These are phyloP conservation scores for Wallacemonas sp. DNA, from an alignment of 208 protist genomes.

Conservation along the genomic window DNA sequence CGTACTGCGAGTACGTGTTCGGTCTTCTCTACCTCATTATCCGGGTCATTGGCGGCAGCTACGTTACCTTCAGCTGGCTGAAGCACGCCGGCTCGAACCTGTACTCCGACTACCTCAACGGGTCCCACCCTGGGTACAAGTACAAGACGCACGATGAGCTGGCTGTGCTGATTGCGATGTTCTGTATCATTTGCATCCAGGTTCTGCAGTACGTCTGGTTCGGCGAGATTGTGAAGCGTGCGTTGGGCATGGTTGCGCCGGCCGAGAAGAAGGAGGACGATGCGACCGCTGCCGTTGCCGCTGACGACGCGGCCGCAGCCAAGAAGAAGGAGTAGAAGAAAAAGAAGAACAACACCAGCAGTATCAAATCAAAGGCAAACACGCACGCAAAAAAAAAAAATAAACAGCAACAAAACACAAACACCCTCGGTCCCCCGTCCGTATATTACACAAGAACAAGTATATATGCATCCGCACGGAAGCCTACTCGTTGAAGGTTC, in stretches of 20 bases:
- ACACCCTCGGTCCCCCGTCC: background rate
- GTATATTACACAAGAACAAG: too few species aligned
- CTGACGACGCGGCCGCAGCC: constrained; percentile 20
- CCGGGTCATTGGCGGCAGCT: constrained; percentile 67
- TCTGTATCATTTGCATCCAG: constrained; percentile 55
- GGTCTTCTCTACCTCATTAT: constrained; percentile 65
- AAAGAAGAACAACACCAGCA: constrained; percentile 14
- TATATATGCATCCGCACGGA: too few species aligned
- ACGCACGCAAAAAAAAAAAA: constrained; percentile 15
- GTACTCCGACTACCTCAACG: constrained; percentile 28
- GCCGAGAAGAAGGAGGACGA: constrained; percentile 12
- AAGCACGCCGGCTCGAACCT: constrained; percentile 24
- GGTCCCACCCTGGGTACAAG: constrained; percentile 29
- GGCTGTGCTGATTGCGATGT: constrained; percentile 47
- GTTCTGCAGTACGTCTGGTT: constrained; percentile 87
- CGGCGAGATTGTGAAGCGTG: constrained; percentile 60
- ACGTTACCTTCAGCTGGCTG: constrained; percentile 54
- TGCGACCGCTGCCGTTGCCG: background rate
- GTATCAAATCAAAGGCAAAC: constrained; percentile 13
- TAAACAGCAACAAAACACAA: background rate
- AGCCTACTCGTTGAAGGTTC: too few species aligned
- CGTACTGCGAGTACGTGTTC: constrained; percentile 61
- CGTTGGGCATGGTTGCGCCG: constrained; percentile 14
- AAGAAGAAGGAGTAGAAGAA: constrained; percentile 25
- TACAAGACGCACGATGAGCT: constrained; percentile 58